phyloP scores from a whole-genome alignment of 2,329 filamentous ascomycete species.

The Botrytis squamosa region DNA sequence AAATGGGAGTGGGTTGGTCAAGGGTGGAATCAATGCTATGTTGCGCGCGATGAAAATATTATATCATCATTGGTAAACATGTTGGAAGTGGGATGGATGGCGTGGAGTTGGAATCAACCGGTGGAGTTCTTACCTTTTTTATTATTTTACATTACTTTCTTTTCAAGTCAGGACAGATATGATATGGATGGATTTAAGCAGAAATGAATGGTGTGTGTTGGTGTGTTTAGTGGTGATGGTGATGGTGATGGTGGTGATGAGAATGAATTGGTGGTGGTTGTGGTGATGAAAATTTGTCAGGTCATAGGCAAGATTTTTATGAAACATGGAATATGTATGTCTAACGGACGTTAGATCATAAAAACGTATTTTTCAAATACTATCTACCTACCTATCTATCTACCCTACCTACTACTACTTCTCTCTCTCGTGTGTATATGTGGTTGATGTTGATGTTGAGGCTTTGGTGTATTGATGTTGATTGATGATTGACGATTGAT shows the following conservation, averaged over 20 bases:
- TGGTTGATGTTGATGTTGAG: background rate
- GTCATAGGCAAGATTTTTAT: constrained; percentile 4
- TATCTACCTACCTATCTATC: background rate
- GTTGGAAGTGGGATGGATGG: constrained; percentile 9
- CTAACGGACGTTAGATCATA: background rate
- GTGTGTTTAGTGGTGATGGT: background rate
- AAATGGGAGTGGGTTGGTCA: constrained; percentile 4
- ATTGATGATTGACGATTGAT: background rate
- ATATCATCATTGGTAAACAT: constrained; percentile 7
- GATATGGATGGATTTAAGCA: constrained; percentile 11
- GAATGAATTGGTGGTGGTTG: background rate
- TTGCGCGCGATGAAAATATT: constrained; percentile 3
- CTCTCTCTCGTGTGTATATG: background rate
- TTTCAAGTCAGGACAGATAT: constrained; percentile 4
- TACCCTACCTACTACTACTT: background rate
- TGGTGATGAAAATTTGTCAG: constrained; percentile 1
- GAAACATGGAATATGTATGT: background rate
- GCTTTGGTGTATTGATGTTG: background rate
- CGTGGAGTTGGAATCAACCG: background rate
- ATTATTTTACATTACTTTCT: background rate
- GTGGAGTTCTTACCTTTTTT: background rate
- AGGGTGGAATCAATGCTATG: constrained; percentile 12
- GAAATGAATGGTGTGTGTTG: constrained; percentile 8
- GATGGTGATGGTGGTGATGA: background rate
- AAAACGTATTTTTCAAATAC: background rate